These are phyloP conservation scores for Thraustochytrium sp. DNA, from an alignment of 352 stramenopile species.

Conservation along the genomic window DNA sequence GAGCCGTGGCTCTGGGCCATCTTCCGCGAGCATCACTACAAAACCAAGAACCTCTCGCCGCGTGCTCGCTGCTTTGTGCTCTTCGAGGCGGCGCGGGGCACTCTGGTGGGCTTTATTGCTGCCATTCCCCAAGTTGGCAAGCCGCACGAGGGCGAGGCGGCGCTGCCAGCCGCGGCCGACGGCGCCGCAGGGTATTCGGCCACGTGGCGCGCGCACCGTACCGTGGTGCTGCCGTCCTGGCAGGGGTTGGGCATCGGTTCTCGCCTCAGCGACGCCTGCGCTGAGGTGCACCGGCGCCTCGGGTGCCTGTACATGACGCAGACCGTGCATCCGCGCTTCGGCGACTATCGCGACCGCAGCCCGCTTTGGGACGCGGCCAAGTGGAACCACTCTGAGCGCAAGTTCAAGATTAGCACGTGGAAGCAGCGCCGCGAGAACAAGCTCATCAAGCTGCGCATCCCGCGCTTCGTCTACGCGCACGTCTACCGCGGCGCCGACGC, in stretches of 20 bases:
- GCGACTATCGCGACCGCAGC: constrained; percentile 24
- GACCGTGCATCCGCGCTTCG: constrained; percentile 43
- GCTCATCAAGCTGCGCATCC: constrained; percentile 28
- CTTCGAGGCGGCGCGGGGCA: not conserved
- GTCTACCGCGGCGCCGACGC: constrained; percentile 6
- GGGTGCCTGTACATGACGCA: constrained; percentile 29
- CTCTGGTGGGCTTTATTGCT: constrained; percentile 36
- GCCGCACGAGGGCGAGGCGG: not conserved
- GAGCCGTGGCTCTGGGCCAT: constrained; percentile 37
- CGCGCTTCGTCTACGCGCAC: constrained; percentile 36
- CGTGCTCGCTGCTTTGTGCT: constrained; percentile 12
- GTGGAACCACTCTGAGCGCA: constrained; percentile 14
- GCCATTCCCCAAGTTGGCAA: constrained; percentile 36
- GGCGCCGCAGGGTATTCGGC: not conserved
- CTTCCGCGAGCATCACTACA: constrained; percentile 44
- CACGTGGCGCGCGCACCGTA: constrained; percentile 28
- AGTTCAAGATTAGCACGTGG: constrained; percentile 40
- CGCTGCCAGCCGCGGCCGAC: not conserved
- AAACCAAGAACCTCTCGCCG: constrained; percentile 32
- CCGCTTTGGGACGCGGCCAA: constrained; percentile 18
- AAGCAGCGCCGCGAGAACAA: constrained; percentile 32
- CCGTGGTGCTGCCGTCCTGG: constrained; percentile 36
- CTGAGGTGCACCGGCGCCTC: constrained; percentile 16
- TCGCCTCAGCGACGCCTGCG: constrained; percentile 27
- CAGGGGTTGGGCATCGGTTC: constrained; percentile 32